Evolutionary conservation across 768 basidiomycete species (phyloP), one percentile per base, ranked within the genome.

Genomic region (Auriscalpium microsporum): DNA sequence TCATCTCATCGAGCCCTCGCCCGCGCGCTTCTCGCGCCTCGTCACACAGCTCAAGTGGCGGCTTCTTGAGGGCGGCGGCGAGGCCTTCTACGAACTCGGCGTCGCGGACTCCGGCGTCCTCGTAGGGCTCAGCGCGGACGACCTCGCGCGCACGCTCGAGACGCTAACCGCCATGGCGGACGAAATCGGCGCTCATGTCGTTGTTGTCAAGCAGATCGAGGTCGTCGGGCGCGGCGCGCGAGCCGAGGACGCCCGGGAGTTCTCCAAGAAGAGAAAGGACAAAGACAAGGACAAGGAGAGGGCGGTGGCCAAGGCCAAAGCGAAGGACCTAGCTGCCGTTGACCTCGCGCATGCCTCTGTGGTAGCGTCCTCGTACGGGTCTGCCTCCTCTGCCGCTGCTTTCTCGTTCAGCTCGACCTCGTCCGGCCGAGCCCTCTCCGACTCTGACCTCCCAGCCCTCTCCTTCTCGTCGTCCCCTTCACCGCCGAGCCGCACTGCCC

Each of bases 1-100:
- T 36, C 90, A 93, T 67, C 83, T 95, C 19, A 79, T 93, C 42
- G 76, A 83, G 49, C 90, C 93, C 0, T 77, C 87, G 13, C 80
- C 82, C 0, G 77, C 82, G 4, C 88, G 90, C 48, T 90, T 91
- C 62, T 78, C 81, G 4, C 82, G 86, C 57, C 85, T 98, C 19
- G 89, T 93, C 54, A 97, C 94, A 0, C 94, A 97, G 71, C 82
- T 96, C 70, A 94, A 95, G 65, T 97, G 95, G 94, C 81, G 94
- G 2, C 69, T 83, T 14, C 74, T 78, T 23, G 76, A 82, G 60
- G 81, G 81, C 13, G 72, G 75, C 48, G 79, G 79, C 28, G 73
- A 76, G 54, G 80, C 80, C 0, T 73, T 79, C 56, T 83, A 83
- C 64, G 81, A 83, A 54, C 67, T 73, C 38, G 69, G 69, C 57